Evolutionary conservation across 768 basidiomycete species (phyloP).

Genomic region (Naematelia aurantialba): DNA sequence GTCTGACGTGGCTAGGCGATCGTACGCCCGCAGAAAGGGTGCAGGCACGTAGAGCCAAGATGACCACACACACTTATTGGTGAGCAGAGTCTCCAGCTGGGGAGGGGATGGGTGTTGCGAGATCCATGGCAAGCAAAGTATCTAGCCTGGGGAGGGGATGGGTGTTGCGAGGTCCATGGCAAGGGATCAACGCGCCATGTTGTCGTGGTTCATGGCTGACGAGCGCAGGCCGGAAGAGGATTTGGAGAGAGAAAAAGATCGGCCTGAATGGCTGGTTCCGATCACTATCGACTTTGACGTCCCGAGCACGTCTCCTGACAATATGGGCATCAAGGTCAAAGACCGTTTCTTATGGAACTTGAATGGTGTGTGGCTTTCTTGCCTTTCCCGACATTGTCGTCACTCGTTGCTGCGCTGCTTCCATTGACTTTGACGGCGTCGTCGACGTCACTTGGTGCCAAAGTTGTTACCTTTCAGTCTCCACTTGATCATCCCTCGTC

Average conservation of each 20-base stretch:
- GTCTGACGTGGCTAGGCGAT: slow-evolving; percentile 85
- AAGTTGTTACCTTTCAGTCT: too few relatives aligned
- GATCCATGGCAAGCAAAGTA: slow-evolving; percentile 60
- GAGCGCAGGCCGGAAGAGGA: slow-evolving; percentile 58
- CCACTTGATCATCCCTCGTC: too few relatives aligned
- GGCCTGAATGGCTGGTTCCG: slow-evolving; percentile 66
- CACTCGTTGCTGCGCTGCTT: background rate
- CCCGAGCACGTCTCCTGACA: slow-evolving; percentile 74
- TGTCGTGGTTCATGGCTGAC: slow-evolving; percentile 1
- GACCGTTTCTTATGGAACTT: slow-evolving; percentile 97
- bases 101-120: background rate
- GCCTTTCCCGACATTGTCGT: background rate
- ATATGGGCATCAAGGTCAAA: slow-evolving; percentile 81
- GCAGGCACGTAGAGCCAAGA: slow-evolving; percentile 40
- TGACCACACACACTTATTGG: slow-evolving; percentile 68
- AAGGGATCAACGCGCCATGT: slow-evolving; percentile 52
- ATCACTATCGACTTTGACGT: slow-evolving; percentile 96
- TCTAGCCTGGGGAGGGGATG: background rate
- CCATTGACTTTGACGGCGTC: too few relatives aligned
- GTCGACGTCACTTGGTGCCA: too few relatives aligned
- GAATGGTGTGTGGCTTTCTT: slow-evolving; percentile 55
- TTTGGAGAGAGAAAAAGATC: slow-evolving; percentile 62
- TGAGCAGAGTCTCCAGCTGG: slow-evolving; percentile 54
- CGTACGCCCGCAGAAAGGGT: slow-evolving; percentile 78
- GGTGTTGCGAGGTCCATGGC: slow-evolving; percentile 56